phyloP scores from a whole-genome alignment of 805 yeast species.

The Schwanniomyces sp. region DNA sequence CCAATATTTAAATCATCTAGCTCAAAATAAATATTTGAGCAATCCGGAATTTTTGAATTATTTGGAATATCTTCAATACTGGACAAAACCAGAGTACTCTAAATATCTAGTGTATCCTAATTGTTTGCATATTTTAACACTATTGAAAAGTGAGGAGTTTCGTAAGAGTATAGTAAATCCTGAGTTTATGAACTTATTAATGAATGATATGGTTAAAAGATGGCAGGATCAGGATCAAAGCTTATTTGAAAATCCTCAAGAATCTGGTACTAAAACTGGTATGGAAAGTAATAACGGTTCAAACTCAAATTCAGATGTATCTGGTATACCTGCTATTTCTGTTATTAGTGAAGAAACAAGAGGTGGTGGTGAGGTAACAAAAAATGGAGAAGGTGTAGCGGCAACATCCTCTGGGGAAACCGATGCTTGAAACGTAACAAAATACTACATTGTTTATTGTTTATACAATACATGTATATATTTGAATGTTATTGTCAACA shows the following conservation, averaged over 20 bases:
- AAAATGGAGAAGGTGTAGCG: neutral
- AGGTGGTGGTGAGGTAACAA: neutral
- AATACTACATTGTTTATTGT: too few relatives aligned
- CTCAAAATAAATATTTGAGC: conserved; percentile 77
- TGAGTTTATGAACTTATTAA: conserved; percentile 55
- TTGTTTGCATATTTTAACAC: conserved; percentile 75
- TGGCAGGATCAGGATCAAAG: conserved; percentile 48
- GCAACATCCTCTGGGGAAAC: neutral
- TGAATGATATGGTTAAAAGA: conserved; percentile 75
- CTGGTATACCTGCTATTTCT: neutral
- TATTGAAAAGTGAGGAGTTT: conserved; percentile 54
- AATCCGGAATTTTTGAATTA: conserved; percentile 73
- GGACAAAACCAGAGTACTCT: conserved; percentile 74
- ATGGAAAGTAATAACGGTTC: neutral
- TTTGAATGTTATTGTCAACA: too few relatives aligned
- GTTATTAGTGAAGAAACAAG: neutral
- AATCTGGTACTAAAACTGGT: neutral
- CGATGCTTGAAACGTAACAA: neutral
- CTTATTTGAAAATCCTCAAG: conserved; percentile 3
- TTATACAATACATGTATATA: too few relatives aligned
- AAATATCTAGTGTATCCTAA: conserved; percentile 81
- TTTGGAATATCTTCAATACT: conserved; percentile 78
- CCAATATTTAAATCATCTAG: conserved; percentile 81
- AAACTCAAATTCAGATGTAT: neutral
- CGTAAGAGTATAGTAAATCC: conserved; percentile 56